These are phyloP conservation scores for Kodamaea anthophila DNA, from an alignment of 1,139 yeast genomes.

Conservation along the genomic window DNA sequence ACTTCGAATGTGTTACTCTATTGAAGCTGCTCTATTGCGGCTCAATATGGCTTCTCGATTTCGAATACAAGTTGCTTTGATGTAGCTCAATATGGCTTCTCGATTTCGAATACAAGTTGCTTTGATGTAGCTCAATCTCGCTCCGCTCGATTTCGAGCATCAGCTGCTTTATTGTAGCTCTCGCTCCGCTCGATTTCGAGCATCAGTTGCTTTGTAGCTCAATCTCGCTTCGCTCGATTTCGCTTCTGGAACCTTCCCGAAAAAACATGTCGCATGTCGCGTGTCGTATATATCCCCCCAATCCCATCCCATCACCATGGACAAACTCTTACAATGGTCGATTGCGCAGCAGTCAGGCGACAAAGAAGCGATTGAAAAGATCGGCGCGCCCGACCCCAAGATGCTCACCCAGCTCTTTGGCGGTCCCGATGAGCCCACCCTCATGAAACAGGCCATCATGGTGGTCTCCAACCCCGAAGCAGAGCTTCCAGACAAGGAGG, in stretches of 20 bases:
- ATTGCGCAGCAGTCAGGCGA: constrained; percentile 71
- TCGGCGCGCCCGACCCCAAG: constrained; percentile 72
- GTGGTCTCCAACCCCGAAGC: constrained; percentile 63
- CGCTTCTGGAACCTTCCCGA: neutral
- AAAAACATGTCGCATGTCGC: neutral
- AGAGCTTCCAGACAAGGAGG: constrained; percentile 54
- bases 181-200: too few relatives aligned
- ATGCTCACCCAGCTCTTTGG: constrained; percentile 75
- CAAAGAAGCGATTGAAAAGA: constrained; percentile 52
- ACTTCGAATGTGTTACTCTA: too few relatives aligned
- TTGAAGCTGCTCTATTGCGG: too few relatives aligned
- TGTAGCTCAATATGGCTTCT: too few relatives aligned
- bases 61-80: too few relatives aligned
- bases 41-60: too few relatives aligned
- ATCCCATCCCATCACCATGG: constrained; percentile 44
- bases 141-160: too few relatives aligned
- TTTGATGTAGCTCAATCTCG: too few relatives aligned
- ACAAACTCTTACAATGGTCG: constrained; percentile 87
- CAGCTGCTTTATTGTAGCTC: too few relatives aligned
- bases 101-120: too few relatives aligned
- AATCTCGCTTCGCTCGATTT: too few relatives aligned
- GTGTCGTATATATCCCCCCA: neutral
- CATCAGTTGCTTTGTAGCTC: too few relatives aligned
- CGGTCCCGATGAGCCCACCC: constrained; percentile 76
- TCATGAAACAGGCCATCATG: constrained; percentile 70